Evolutionary conservation across 2,329 filamentous ascomycete species (phyloP).

Genomic region (Aschersonia sp.): DNA sequence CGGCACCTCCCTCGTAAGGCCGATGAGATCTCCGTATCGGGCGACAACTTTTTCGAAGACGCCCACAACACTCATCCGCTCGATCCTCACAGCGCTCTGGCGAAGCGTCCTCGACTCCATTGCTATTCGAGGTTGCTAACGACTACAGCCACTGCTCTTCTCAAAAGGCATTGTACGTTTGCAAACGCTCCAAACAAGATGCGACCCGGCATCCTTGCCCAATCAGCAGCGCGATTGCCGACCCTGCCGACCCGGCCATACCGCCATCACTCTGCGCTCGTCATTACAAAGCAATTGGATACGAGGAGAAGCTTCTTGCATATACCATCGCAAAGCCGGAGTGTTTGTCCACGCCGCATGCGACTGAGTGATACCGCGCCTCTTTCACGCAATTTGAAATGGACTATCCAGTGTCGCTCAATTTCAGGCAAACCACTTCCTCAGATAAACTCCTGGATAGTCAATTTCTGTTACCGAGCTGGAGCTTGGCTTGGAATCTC

Average conservation of each 20-base stretch:
- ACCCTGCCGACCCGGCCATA: not conserved
- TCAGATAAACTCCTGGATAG: constrained; percentile 28
- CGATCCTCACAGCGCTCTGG: too few species aligned
- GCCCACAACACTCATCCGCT: too few species aligned
- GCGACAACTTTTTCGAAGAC: too few species aligned
- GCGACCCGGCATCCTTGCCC: not conserved
- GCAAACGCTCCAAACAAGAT: not conserved
- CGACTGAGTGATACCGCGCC: not conserved
- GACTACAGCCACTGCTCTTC: not conserved
- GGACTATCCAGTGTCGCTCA: constrained; percentile 1
- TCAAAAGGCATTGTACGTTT: not conserved
- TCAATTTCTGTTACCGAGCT: constrained; percentile 51
- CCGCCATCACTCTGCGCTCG: not conserved
- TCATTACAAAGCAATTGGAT: not conserved
- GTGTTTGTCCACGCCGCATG: not conserved
- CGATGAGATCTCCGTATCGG: too few species aligned
- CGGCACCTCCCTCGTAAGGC: too few species aligned
- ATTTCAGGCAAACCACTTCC: constrained; percentile 39
- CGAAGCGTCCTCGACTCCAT: too few species aligned
- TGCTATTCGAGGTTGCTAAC: not conserved
- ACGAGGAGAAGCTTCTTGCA: not conserved
- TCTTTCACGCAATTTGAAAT: not conserved
- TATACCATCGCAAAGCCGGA: not conserved
- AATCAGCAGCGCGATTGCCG: not conserved
- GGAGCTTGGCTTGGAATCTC: constrained; percentile 55